Conservation (phyloP, 2,329 filamentous ascomycete species). For the Pyrenochaeta sp. region DNA sequence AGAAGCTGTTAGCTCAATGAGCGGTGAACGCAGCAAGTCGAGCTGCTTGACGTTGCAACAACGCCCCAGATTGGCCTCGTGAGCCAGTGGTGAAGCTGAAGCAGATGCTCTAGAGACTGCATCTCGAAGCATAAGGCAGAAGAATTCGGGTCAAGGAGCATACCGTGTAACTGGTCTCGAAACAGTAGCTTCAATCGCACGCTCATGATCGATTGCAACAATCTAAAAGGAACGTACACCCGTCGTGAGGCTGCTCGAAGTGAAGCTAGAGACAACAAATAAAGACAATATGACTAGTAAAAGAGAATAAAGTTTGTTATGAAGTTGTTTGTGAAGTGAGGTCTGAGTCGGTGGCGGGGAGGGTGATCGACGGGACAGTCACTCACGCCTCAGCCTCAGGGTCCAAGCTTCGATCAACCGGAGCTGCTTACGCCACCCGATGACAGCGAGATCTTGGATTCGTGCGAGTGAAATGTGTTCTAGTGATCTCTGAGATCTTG, state of each 20-base stretch:
- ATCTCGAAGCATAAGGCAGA: constrained; percentile 9
- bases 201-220: constrained; percentile 40
- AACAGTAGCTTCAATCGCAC: constrained; percentile 39
- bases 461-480: background rate
- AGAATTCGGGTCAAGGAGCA: constrained; percentile 10
- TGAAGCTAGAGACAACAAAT: constrained; percentile 10
- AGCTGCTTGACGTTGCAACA: background rate
- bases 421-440: constrained; percentile 12
- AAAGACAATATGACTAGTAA: constrained; percentile 8
- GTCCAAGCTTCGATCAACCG: constrained; percentile 18
- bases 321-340: constrained; percentile 13
- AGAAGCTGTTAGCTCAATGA: constrained; percentile 17
- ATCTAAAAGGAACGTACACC: constrained; percentile 11
- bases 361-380: constrained; percentile 13
- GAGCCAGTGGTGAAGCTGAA: constrained; percentile 1
- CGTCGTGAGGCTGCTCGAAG: constrained; percentile 15
- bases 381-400: constrained; percentile 20
- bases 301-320: constrained; percentile 10
- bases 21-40: constrained; percentile 1
- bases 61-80: background rate
- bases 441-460: background rate
- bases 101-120: background rate
- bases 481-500: background rate
- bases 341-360: constrained; percentile 22
- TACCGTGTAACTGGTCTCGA: constrained; percentile 39